Evolutionary conservation across 2,329 filamentous ascomycete species (phyloP).

Genomic region (Neophaeococcomyces aloes): DNA sequence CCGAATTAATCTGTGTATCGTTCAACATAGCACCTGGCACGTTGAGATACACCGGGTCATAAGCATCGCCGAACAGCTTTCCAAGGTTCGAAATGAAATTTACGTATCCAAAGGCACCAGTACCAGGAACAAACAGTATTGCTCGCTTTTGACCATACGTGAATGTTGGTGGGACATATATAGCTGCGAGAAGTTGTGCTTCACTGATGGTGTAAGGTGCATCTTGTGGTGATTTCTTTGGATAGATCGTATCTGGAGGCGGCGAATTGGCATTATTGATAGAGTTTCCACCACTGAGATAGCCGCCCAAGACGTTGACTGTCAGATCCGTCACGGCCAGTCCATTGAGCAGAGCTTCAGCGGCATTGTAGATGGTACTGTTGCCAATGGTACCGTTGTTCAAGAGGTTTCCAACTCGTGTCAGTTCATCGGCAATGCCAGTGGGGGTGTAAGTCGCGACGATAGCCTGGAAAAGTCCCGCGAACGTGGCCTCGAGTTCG

Average conservation of each 20-base stretch:
- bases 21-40: constrained; percentile 38
- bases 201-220: constrained; percentile 42
- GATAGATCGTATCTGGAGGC: constrained; percentile 16
- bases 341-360: too few relatives aligned
- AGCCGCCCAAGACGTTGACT: too few relatives aligned
- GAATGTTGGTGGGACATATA: constrained; percentile 43
- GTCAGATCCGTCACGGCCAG: too few relatives aligned
- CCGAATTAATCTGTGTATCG: constrained; percentile 43
- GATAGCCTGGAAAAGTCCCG: too few relatives aligned
- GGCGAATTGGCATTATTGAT: constrained; percentile 8
- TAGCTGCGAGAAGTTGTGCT: constrained; percentile 38
- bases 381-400: too few relatives aligned
- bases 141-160: constrained; percentile 35
- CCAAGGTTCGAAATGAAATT: constrained; percentile 40
- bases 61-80: constrained; percentile 36
- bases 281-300: neutral
- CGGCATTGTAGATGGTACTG: too few relatives aligned
- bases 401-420: too few relatives aligned
- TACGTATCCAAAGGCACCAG: constrained; percentile 38
- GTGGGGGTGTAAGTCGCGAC: too few relatives aligned
- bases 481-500: too few relatives aligned
- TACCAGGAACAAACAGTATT: constrained; percentile 45
- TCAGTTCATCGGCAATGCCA: too few relatives aligned
- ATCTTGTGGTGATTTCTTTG: constrained; percentile 29
- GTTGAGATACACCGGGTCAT: constrained; percentile 47